Evolutionary conservation across 2,329 filamentous ascomycete species (phyloP), one percentile per base, ranked within the genome.

Genomic region (Colletotrichum scovillei): DNA sequence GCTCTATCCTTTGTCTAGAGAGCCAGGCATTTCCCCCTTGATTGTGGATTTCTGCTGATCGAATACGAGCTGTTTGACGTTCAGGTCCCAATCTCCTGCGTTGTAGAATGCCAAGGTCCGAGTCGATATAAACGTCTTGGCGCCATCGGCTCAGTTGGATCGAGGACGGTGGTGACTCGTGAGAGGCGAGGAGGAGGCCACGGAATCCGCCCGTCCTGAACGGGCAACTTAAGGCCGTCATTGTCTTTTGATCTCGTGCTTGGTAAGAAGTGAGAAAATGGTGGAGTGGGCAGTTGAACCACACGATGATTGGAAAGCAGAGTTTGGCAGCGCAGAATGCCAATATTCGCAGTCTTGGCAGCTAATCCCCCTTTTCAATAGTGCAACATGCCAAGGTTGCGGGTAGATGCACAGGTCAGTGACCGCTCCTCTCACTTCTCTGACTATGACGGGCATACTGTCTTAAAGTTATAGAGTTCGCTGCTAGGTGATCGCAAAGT

Each of bases 311-410:
- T 70, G 66, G 71, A 26, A 59, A 49, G 46, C 22, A 63, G 57
- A n/a, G 42, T 52, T 70, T 62, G 60, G 26, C 56, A 63, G 58
- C 63, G 60, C 67, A 57, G 57, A 55, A 62, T 71, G 60, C 67
- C 71, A 73, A 71, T 56, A 66, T 53, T 53, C 60, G 22, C 35
- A 57, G 28, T 38, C 60, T 73, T 73, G 71, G 67, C 67, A 30
- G 49, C n/a, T 42, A 56, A 62, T 70, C 60, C 49, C 67, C 60
- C 59, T 73, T 73, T 70, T 38, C 63, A 35, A 57, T 65, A 65
- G 32, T 69, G 67, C 67, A 70, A 73, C 70, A 35, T 63, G 60
- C 67, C 70, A 70, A 73, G 70, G 55, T 52, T 69, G 30, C 56
- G 67, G 30, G 42, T 55, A 60, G 55, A 66, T 58, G 53, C 67